Evolutionary conservation across 495 filamentous ascomycete species (phyloP).

Genomic region (Penicillium riverlandense): DNA sequence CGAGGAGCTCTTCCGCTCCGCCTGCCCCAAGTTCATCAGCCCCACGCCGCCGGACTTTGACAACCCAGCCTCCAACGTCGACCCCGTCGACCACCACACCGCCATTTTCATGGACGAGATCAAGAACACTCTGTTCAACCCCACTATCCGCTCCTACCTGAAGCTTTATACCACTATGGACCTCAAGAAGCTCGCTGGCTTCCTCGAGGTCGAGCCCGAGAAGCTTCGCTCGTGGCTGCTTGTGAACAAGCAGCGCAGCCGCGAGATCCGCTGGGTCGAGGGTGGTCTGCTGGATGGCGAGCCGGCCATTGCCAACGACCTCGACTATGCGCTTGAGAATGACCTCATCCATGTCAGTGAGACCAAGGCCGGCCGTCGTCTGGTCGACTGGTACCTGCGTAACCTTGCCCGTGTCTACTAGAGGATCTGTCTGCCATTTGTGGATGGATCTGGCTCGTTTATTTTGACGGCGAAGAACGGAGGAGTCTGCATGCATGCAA

Average conservation of each 20-base stretch:
- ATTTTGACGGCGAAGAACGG: constrained; percentile 6
- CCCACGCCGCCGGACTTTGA: constrained; percentile 97
- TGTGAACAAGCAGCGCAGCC: constrained; percentile 95
- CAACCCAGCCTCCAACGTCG: constrained; percentile 85
- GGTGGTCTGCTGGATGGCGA: constrained; percentile 86
- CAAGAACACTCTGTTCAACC: constrained; percentile 90
- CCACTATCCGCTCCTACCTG: constrained; percentile 93
- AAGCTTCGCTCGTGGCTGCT: constrained; percentile 83
- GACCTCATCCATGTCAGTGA: constrained; percentile 98
- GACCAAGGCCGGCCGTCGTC: constrained; percentile 91
- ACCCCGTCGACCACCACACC: constrained; percentile 95
- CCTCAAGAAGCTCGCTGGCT: constrained; percentile 93
- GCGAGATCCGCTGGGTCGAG: constrained; percentile 93
- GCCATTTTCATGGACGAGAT: constrained; percentile 99
- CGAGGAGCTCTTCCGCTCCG: constrained; percentile 90
- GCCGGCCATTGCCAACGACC: constrained; percentile 78
- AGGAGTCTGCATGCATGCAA: constrained; percentile 18
- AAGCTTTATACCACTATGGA: constrained; percentile 99
- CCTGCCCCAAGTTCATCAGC: constrained; percentile 99
- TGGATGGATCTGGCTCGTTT: constrained; percentile 1
- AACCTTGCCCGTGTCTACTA: constrained; percentile 93
- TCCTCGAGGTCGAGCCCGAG: constrained; percentile 91
- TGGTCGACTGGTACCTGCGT: constrained; percentile 98
- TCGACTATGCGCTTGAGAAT: constrained; percentile 95
- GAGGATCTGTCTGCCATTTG: not conserved